Evolutionary conservation across 1,284 basidiomycete species (phyloP).

Genomic region (Fomitopsis palustris): DNA sequence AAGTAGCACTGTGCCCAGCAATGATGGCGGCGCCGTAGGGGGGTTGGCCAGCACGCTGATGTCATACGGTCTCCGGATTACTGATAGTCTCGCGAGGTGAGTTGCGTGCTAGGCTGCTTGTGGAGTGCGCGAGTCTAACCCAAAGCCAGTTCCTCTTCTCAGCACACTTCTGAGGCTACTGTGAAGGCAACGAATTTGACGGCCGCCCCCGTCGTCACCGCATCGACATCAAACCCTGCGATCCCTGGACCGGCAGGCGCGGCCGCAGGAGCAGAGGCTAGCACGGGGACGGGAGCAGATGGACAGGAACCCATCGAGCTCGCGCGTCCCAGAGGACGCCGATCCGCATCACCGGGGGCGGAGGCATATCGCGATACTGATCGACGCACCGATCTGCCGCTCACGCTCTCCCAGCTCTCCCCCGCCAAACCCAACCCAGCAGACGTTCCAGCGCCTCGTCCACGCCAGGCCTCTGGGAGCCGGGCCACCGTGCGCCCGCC

Average conservation of each 20-base stretch:
- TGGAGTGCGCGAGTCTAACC: neutral
- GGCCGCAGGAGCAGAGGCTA: neutral
- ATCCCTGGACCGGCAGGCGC: neutral
- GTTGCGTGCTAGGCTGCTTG: constrained; percentile 1
- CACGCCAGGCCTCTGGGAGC: neutral
- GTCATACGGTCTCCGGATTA: constrained; percentile 19
- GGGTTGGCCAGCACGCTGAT: constrained; percentile 22
- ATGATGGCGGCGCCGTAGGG: constrained; percentile 3
- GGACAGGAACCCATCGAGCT: neutral
- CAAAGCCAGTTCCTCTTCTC: neutral
- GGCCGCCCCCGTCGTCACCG: neutral
- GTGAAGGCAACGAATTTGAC: neutral
- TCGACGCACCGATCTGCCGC: constrained; percentile 4
- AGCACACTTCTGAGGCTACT: neutral
- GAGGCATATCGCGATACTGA: constrained; percentile 2
- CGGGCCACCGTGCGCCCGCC: constrained; percentile 1
- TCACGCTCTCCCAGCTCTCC: constrained; percentile 17
- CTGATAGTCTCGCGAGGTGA: constrained; percentile 14
- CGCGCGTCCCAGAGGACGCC: neutral
- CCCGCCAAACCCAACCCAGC: neutral
- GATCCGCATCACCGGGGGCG: constrained; percentile 3
- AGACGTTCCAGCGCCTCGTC: neutral
- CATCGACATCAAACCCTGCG: neutral
- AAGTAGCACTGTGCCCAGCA: neutral
- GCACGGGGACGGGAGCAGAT: neutral